Evolutionary conservation across 169 alveolate species (phyloP).

Genomic region (Perkinsus marinus): DNA sequence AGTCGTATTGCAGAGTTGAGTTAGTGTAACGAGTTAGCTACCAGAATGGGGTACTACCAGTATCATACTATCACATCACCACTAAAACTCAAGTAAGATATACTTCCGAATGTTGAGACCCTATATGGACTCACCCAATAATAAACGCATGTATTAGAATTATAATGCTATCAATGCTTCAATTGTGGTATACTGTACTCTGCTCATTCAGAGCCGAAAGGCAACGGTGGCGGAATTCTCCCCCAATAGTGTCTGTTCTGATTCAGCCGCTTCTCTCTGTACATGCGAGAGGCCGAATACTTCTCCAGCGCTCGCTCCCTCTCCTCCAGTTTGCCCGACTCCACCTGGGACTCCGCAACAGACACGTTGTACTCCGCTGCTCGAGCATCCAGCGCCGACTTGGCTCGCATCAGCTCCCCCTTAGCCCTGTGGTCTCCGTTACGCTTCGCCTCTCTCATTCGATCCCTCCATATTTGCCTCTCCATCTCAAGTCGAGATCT

Average conservation of each 20-base stretch:
- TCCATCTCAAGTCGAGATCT: not conserved
- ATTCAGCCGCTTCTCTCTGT: not conserved
- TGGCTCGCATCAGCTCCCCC: not conserved
- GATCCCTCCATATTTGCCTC: not conserved
- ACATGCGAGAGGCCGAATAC: not conserved
- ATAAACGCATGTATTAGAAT: not conserved
- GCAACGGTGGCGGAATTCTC: not conserved
- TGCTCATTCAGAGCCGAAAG: not conserved
- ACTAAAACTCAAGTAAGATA: too few relatives aligned
- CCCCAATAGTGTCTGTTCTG: not conserved
- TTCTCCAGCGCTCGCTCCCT: not conserved
- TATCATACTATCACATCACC: too few relatives aligned
- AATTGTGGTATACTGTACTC: not conserved
- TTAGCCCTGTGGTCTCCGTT: not conserved
- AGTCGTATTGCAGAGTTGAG: too few relatives aligned
- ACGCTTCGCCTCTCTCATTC: not conserved
- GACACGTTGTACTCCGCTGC: not conserved
- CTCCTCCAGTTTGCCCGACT: not conserved
- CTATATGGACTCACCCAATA: not conserved
- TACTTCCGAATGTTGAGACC: not conserved
- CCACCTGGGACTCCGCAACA: not conserved
- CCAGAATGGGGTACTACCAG: too few relatives aligned
- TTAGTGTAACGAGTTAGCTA: too few relatives aligned
- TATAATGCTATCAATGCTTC: not conserved
- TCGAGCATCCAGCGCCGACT: not conserved